Evolutionary conservation across 2,329 filamentous ascomycete species (phyloP).

Genomic region (Claviceps sp.): DNA sequence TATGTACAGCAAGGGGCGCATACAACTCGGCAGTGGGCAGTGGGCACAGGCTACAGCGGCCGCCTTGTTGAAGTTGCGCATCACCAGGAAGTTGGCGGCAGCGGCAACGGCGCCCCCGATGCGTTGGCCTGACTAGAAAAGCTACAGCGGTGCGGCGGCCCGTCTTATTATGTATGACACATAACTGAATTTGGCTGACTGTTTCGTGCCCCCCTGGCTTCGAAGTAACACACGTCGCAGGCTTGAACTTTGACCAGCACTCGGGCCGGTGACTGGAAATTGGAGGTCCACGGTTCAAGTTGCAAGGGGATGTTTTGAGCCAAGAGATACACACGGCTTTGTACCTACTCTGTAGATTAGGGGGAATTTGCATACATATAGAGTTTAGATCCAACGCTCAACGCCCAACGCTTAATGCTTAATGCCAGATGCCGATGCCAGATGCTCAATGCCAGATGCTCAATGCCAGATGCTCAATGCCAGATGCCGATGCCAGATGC

Average conservation of each 20-base stretch:
- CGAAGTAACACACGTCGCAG: constrained; percentile 59
- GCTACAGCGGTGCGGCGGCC: constrained; percentile 31
- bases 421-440: not conserved
- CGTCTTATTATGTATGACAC: constrained; percentile 29
- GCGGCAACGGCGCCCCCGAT: constrained; percentile 40
- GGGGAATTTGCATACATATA: constrained; percentile 29
- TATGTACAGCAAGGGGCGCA: no score
- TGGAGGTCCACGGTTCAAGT: constrained; percentile 46
- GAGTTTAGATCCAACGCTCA: no score
- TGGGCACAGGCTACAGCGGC: no score
- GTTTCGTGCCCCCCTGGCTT: constrained; percentile 55
- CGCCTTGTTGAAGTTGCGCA: no score
- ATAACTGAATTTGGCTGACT: constrained; percentile 43
- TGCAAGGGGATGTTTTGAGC: constrained; percentile 33
- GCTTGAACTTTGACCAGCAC: constrained; percentile 59
- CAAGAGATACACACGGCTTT: constrained; percentile 49
- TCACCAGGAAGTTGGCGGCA: constrained; percentile 17
- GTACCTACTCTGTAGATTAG: constrained; percentile 33
- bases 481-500: not conserved
- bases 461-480: not conserved
- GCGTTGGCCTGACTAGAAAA: constrained; percentile 47
- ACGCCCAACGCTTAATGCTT: no score
- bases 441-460: no score
- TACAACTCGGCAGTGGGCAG: no score
- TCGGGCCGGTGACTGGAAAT: constrained; percentile 40